These are phyloP conservation scores for Trypanosomatidae sp. DNA, from an alignment of 208 protist genomes.

Conservation along the genomic window DNA sequence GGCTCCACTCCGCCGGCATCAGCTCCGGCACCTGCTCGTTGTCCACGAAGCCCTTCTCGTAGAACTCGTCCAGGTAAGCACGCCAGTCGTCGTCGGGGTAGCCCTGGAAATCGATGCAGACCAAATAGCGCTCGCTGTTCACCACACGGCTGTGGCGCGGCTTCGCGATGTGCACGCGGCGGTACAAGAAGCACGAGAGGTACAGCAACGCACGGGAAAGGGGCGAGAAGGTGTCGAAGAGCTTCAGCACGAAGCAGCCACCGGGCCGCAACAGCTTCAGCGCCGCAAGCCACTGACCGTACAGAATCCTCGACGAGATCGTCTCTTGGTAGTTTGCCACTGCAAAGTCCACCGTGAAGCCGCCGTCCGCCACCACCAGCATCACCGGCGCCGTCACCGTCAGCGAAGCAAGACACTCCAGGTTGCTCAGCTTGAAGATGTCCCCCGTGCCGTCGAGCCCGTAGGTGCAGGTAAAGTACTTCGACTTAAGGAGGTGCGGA, in stretches of 20 bases:
- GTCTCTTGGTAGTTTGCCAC: constrained; percentile 88
- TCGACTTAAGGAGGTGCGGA: constrained; percentile 41
- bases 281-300: constrained; percentile 80
- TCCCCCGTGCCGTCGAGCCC: constrained; percentile 86
- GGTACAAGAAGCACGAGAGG: constrained; percentile 81
- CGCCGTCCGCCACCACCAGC: constrained; percentile 92
- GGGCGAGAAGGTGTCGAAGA: constrained; percentile 91
- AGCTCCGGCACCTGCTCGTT: no score
- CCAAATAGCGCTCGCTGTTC: constrained; percentile 92
- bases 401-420: constrained; percentile 68
- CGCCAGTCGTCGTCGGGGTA: no score
- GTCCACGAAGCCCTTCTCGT: no score
- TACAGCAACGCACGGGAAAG: constrained; percentile 77
- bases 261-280: constrained; percentile 77
- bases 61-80: no score
- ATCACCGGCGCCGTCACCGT: constrained; percentile 35
- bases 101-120: constrained; percentile 70
- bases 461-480: constrained; percentile 69
- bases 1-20: no score
- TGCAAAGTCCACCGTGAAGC: constrained; percentile 72
- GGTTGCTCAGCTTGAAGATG: constrained; percentile 77
- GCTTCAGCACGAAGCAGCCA: constrained; percentile 88
- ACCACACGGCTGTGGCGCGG: constrained; percentile 89
- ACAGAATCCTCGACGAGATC: constrained; percentile 88
- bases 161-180: constrained; percentile 86